Base-by-base conservation (phyloP, 805 yeast species). In the Wickerhamiella shivajii region DNA sequence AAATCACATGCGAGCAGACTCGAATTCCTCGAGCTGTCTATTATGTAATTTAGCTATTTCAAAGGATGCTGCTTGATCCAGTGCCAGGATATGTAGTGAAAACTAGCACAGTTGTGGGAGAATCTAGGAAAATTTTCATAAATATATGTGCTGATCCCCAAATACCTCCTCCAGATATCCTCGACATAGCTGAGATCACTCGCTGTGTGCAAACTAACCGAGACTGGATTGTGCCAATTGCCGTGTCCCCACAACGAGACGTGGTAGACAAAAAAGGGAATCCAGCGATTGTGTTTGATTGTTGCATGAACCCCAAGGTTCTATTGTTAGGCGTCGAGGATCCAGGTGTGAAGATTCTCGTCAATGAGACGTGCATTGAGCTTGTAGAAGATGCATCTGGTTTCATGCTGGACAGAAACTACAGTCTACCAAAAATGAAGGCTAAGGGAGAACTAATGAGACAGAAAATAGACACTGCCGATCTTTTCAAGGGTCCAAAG, bases 171-270 rank as follows among this genome's bases (percentile, higher is more conserved):
- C 93, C 93, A 0, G 66, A 52, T 17, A 40, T 42, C 16, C 37
- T 39, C 6, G 45, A 41, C 18, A 37, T 44, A 9, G 41, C 44
- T 3, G 64, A 59, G 24, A 52, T 59, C 2, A 71, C 80, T 2
- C 73, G 73, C 44, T 73, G 76, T 1, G 52, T 71, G 32, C 74
- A 77, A 15, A 68, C 74, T 54, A 71, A 69, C 23, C 74, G 74
- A 46, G 63, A 76, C 46, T 84, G 94, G 93, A 84, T 77, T 39
- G 75, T 83, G 2, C 95, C 95, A 1, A 70, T 85, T 2, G 66
- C 78, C 2, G 71, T 80, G 0, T 72, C 87, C 0, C 61, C 65
- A 0, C 68, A 66, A 30, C 49, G 74, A 9, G 44, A 45, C 6
- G 76, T 67, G 28, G 50, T 39, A 10, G 95, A 85, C 51, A 84